Percentiles rank a stretch among this genome's conserved stretches.
Evolutionary conservation across 2,329 filamentous ascomycete species (phyloP).

Genomic region (Aspergillus novoparasiticus): DNA sequence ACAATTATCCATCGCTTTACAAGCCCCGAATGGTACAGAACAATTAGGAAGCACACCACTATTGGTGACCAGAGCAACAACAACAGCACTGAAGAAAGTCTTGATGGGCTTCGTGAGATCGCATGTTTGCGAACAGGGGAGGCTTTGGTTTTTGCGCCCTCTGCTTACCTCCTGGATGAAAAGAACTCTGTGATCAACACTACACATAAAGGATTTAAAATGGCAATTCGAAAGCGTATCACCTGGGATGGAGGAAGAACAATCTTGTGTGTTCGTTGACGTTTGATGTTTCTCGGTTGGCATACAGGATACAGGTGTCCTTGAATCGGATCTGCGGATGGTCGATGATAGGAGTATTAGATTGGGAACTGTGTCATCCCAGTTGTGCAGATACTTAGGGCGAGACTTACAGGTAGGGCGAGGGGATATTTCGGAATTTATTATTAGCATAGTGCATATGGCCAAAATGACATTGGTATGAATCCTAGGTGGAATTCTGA

Average conservation of each 20-base stretch:
- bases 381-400: neutral
- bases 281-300: no score
- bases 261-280: slow-evolving; percentile 22
- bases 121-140: slow-evolving; percentile 28
- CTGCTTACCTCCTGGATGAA: slow-evolving; percentile 22
- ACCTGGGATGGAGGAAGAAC: slow-evolving; percentile 29
- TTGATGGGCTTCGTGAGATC: slow-evolving; percentile 23
- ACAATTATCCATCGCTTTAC: slow-evolving; percentile 72
- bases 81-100: neutral
- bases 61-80: slow-evolving; percentile 24
- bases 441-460: neutral
- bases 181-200: slow-evolving; percentile 17
- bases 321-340: neutral
- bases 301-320: neutral
- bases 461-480: neutral
- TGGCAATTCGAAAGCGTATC: slow-evolving; percentile 26
- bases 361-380: neutral
- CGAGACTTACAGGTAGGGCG: neutral
- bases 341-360: neutral
- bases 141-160: slow-evolving; percentile 28
- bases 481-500: neutral
- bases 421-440: neutral
- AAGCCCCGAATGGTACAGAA: slow-evolving; percentile 61
- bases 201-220: slow-evolving; percentile 22
- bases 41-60: slow-evolving; percentile 49